Evolutionary conservation across 2,329 filamentous ascomycete species (phyloP).

Genomic region (Balansia obtecta): DNA sequence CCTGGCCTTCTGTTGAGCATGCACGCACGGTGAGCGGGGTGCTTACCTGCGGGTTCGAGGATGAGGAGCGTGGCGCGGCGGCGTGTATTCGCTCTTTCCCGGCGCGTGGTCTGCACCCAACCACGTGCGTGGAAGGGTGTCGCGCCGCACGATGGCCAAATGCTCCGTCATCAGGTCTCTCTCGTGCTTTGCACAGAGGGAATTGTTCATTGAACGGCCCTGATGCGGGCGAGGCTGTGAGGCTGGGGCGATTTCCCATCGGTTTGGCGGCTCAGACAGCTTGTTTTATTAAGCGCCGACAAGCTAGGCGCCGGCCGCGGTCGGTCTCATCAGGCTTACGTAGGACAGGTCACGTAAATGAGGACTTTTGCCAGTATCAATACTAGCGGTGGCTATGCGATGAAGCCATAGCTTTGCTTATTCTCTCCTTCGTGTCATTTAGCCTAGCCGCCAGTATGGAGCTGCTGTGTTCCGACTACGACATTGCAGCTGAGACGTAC

Average conservation of each 20-base stretch:
- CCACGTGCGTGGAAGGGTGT: not conserved
- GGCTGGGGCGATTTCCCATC: not conserved
- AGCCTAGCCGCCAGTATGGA: constrained; percentile 1
- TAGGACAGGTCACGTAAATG: not conserved
- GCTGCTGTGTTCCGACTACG: not conserved
- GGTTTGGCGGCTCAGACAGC: not conserved
- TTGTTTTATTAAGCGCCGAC: constrained; percentile 2
- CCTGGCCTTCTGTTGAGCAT: not conserved
- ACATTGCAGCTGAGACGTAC: not conserved
- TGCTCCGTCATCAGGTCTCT: not conserved
- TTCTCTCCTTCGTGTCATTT: not conserved
- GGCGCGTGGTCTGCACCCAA: constrained; percentile 2
- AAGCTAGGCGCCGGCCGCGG: not conserved
- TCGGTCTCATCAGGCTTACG: not conserved
- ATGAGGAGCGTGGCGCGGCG: not conserved
- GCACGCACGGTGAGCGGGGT: no score
- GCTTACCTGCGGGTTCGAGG: no score
- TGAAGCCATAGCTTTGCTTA: not conserved
- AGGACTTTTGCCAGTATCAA: not conserved
- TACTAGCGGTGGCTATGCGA: not conserved
- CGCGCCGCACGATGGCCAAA: not conserved
- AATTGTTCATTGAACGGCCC: no score
- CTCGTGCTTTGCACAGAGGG: no score
- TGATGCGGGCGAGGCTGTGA: not conserved
- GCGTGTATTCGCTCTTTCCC: not conserved